Percentiles rank a stretch among this genome's conserved stretches.
Evolutionary conservation across 345 rosid species (phyloP).

Genomic region (Eucalyptus tenuipes): DNA sequence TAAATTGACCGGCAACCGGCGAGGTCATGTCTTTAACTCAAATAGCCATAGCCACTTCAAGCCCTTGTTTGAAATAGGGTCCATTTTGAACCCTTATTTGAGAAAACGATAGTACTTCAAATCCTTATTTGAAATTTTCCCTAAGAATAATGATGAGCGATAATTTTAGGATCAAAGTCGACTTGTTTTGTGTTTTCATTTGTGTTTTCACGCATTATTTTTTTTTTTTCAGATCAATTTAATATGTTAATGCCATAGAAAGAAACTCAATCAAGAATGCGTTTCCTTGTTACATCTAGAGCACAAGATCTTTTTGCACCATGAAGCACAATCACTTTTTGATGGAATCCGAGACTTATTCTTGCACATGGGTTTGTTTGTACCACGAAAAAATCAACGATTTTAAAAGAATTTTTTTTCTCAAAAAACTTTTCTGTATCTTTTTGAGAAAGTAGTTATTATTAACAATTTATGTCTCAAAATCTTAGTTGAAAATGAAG

Average conservation of each 20-base stretch:
- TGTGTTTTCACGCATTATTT: background rate
- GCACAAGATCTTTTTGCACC: background rate
- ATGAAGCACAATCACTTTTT: background rate
- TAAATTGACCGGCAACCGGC: accelerated
- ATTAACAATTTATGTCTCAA: background rate
- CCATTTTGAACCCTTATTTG: too few relatives aligned
- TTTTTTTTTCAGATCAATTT: background rate
- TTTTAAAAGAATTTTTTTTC: background rate
- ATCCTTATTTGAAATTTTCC: accelerated
- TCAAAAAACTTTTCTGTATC: background rate
- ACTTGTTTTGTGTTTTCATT: background rate
- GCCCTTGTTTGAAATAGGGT: accelerated
- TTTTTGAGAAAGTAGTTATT: background rate
- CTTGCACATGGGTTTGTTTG: background rate
- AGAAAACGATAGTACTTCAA: accelerated
- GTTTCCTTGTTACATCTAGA: background rate
- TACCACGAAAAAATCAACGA: accelerated
- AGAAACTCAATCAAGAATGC: background rate
- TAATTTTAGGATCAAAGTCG: background rate
- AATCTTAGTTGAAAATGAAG: background rate
- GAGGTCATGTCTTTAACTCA: too few relatives aligned
- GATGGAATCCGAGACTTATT: background rate
- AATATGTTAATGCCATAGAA: background rate
- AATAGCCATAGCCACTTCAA: accelerated
- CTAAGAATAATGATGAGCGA: background rate